These are phyloP conservation scores for Mucuna pruriens DNA, from an alignment of 306 rosid genomes.

Conservation along the genomic window DNA sequence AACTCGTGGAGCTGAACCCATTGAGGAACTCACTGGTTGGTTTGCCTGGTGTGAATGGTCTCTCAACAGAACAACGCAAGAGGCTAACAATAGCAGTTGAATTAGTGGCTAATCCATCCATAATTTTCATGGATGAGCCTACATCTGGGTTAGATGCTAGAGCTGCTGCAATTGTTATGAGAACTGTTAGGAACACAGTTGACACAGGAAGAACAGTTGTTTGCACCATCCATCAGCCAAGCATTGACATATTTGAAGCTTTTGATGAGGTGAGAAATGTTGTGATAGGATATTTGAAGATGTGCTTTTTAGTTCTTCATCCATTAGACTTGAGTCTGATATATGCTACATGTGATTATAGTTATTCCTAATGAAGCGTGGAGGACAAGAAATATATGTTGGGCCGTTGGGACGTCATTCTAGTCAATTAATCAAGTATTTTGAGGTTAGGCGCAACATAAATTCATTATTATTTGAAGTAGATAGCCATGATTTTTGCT, in stretches of 20 bases:
- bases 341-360: constrained; percentile 32
- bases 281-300: neutral
- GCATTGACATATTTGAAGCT: constrained; percentile 82
- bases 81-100: constrained; percentile 90
- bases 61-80: constrained; percentile 88
- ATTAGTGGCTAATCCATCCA: constrained; percentile 87
- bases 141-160: constrained; percentile 96
- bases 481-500: neutral
- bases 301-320: neutral
- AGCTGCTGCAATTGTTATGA: constrained; percentile 95
- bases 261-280: constrained; percentile 63
- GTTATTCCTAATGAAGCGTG: constrained; percentile 65
- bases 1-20: constrained; percentile 56
- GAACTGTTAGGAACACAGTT: constrained; percentile 88
- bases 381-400: constrained; percentile 75
- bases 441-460: constrained; percentile 52
- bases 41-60: constrained; percentile 81
- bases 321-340: neutral
- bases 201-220: constrained; percentile 94
- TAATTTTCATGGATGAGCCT: constrained; percentile 96
- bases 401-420: constrained; percentile 79
- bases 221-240: constrained; percentile 97
- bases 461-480: constrained; percentile 1
- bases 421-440: constrained; percentile 58
- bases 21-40: constrained; percentile 63